Percentiles rank a stretch among this genome's conserved stretches.
These are phyloP conservation scores for Penicillium sp. DNA, from an alignment of 2,329 filamentous ascomycete species.

Conservation along the genomic window DNA sequence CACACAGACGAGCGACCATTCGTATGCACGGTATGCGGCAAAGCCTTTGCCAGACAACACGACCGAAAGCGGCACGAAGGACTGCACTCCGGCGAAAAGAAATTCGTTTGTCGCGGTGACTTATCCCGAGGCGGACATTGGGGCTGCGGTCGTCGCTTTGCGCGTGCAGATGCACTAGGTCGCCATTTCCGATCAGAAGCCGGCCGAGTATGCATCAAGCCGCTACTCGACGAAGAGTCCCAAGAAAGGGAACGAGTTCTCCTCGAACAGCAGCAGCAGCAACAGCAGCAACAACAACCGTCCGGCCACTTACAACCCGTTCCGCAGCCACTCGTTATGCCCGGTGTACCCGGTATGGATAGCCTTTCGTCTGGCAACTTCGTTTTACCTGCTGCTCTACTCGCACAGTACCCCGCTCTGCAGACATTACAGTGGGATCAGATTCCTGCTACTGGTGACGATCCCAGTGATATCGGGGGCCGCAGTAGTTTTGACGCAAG, in stretches of 20 bases:
- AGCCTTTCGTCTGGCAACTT: slow-evolving; percentile 58
- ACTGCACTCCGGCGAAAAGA: slow-evolving; percentile 94
- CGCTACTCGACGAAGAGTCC: slow-evolving; percentile 91
- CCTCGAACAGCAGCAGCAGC: slow-evolving; percentile 63
- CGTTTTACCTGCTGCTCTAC: slow-evolving; percentile 74
- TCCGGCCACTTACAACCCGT: slow-evolving; percentile 57
- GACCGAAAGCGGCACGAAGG: slow-evolving; percentile 97
- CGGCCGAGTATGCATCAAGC: slow-evolving; percentile 92
- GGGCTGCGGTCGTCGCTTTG: slow-evolving; percentile 91
- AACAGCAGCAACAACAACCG: slow-evolving; percentile 55
- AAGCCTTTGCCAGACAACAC: slow-evolving; percentile 95
- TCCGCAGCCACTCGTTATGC: slow-evolving; percentile 56
- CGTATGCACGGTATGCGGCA: slow-evolving; percentile 93
- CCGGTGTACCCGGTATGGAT: slow-evolving; percentile 57
- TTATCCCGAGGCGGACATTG: slow-evolving; percentile 77
- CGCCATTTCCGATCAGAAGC: slow-evolving; percentile 94
- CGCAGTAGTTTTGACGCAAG: slow-evolving; percentile 51
- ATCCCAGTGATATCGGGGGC: slow-evolving; percentile 57
- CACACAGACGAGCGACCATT: slow-evolving; percentile 97
- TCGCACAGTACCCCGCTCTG: slow-evolving; percentile 90
- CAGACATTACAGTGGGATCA: slow-evolving; percentile 85
- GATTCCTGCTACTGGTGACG: slow-evolving; percentile 56
- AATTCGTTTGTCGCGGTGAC: slow-evolving; percentile 92
- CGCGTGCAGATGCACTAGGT: slow-evolving; percentile 88
- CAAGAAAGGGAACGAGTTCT: slow-evolving; percentile 70